A percentile compares a stretch with the other conserved stretches of the same genome.
Conservation (phyloP, 2,329 filamentous ascomycete genomes). For the Colletotrichum falcatum region DNA sequence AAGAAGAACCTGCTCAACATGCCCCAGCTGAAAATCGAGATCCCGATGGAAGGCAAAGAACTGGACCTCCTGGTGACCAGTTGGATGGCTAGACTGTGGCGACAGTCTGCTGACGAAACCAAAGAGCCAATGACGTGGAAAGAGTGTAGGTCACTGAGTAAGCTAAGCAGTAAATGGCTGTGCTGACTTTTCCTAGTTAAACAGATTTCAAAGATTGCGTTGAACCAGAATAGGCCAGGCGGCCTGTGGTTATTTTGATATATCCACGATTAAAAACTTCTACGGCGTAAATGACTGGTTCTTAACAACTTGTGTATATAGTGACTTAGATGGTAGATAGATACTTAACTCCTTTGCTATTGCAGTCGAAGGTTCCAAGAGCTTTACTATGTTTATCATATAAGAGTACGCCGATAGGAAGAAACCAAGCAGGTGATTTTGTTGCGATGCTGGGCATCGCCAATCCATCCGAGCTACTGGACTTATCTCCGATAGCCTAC, state of each 20-base stretch:
- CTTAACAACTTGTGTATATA: background rate
- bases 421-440: too few relatives aligned
- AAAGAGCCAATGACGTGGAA: conserved; percentile 45
- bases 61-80: conserved; percentile 48
- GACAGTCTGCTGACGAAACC: conserved; percentile 43
- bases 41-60: conserved; percentile 43
- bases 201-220: conserved; percentile 9
- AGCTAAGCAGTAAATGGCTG: rapidly evolving
- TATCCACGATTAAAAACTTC: too few relatives aligned
- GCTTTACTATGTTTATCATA: too few relatives aligned
- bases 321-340: background rate
- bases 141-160: conserved; percentile 39
- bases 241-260: background rate
- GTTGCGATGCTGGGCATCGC: too few relatives aligned
- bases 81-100: conserved; percentile 48
- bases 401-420: too few relatives aligned
- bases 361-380: too few relatives aligned
- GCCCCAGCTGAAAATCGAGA: conserved; percentile 45
- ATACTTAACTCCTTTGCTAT: background rate
- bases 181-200: conserved; percentile 20
- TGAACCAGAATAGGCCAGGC: background rate
- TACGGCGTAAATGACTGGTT: background rate
- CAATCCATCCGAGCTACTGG: too few relatives aligned
- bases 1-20: conserved; percentile 39
- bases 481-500: too few relatives aligned